Percentiles rank a stretch among this genome's conserved stretches.
phyloP scores from a whole-genome alignment of 2,329 filamentous ascomycete genomes.

The Paraphaeosphaeria sporulosa region DNA sequence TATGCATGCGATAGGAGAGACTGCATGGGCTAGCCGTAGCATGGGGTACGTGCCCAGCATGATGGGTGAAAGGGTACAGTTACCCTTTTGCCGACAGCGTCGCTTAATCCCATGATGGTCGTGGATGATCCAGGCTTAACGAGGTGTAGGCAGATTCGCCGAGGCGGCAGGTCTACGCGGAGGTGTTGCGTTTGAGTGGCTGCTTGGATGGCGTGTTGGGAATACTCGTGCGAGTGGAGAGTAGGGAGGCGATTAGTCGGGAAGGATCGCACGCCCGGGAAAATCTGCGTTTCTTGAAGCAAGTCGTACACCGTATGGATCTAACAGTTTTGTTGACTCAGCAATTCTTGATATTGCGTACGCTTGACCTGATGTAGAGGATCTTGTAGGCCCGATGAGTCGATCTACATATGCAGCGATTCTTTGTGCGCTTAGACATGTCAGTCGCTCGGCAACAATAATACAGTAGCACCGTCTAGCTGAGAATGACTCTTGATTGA shows the following conservation, averaged over 20 bases:
- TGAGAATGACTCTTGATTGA: not conserved
- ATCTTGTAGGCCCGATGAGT: not conserved
- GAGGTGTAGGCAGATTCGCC: not conserved
- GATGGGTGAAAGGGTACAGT: not conserved
- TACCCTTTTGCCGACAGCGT: not conserved
- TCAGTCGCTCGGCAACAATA: not conserved
- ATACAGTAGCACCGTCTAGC: not conserved
- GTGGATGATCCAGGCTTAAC: not conserved
- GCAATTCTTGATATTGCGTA: not conserved
- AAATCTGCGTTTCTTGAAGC: not conserved
- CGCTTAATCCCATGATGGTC: not conserved
- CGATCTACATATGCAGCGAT: not conserved
- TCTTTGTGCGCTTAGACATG: not conserved
- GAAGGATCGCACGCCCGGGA: not conserved
- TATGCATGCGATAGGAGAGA: not conserved
- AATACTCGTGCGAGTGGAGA: slow-evolving; percentile 3
- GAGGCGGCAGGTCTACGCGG: not conserved
- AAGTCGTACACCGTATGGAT: not conserved
- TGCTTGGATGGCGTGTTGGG: not conserved
- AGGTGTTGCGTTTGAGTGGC: not conserved
- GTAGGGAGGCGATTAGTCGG: not conserved
- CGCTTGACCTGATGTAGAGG: not conserved
- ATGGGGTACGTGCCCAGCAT: not conserved
- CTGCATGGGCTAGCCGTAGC: not conserved
- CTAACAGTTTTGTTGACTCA: not conserved